phyloP scores from a whole-genome alignment of 2,329 filamentous ascomycete genomes.

The Fonsecaea nubica region DNA sequence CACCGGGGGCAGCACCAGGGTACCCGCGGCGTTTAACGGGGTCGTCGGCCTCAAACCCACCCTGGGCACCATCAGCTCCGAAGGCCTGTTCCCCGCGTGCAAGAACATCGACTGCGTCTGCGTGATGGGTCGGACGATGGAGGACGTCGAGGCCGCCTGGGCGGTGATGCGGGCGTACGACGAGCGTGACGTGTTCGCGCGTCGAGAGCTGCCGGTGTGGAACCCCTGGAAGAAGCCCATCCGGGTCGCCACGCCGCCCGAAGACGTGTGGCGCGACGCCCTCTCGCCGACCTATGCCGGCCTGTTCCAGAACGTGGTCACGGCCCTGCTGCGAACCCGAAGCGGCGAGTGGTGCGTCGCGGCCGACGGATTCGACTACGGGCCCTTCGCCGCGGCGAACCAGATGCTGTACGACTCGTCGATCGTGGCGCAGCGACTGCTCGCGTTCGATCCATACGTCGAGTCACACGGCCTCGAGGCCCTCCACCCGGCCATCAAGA shows the following conservation, averaged over 20 bases:
- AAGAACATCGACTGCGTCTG: slow-evolving; percentile 65
- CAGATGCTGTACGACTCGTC: slow-evolving; percentile 63
- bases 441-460: slow-evolving; percentile 25
- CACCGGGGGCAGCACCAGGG: slow-evolving; percentile 38
- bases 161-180: slow-evolving; percentile 44
- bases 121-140: slow-evolving; percentile 54
- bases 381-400: slow-evolving; percentile 59
- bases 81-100: slow-evolving; percentile 53
- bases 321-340: slow-evolving; percentile 35
- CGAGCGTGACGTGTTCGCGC: slow-evolving; percentile 52
- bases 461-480: slow-evolving; percentile 22
- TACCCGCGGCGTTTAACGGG: slow-evolving; percentile 40
- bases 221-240: slow-evolving; percentile 47
- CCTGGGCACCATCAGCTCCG: slow-evolving; percentile 37
- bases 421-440: slow-evolving; percentile 55
- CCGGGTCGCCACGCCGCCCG: slow-evolving; percentile 57
- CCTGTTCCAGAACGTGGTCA: slow-evolving; percentile 53
- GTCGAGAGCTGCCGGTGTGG: slow-evolving; percentile 43
- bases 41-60: slow-evolving; percentile 42
- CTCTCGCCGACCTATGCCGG: slow-evolving; percentile 48
- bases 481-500: slow-evolving; percentile 58
- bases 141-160: slow-evolving; percentile 21
- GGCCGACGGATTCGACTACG: slow-evolving; percentile 53
- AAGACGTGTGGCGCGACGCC: slow-evolving; percentile 50
- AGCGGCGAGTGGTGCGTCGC: slow-evolving; percentile 50